Evolutionary conservation across 164 flowering plant species (phyloP).

Genomic region (Warburgia ugandensis): DNA sequence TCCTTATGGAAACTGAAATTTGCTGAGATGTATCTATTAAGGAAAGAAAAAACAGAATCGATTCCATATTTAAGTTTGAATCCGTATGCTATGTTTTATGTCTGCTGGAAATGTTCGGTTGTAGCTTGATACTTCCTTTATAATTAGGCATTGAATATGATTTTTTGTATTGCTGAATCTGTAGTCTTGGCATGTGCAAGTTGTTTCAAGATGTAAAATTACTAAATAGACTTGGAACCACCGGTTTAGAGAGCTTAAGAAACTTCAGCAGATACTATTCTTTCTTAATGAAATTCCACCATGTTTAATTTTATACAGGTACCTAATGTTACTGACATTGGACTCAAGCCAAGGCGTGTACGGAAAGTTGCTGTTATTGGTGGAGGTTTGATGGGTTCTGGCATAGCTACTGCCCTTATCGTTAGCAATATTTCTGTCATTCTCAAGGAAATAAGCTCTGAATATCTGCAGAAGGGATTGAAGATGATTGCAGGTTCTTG

Average conservation of each 20-base stretch:
- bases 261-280: background rate
- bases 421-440: slow-evolving; percentile 57
- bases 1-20: too few species aligned
- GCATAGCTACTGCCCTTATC: slow-evolving; percentile 86
- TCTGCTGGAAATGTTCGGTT: background rate
- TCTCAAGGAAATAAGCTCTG: slow-evolving; percentile 80
- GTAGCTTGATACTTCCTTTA: background rate
- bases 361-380: slow-evolving; percentile 93
- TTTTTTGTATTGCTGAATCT: background rate
- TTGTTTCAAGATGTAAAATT: too few species aligned
- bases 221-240: too few species aligned
- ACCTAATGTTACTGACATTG: slow-evolving; percentile 77
- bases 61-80: too few species aligned
- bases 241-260: background rate
- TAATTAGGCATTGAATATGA: background rate
- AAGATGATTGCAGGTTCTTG: slow-evolving; percentile 64
- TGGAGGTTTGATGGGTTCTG: slow-evolving; percentile 98
- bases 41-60: too few species aligned
- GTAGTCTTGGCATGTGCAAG: too few species aligned
- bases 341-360: slow-evolving; percentile 71
- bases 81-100: too few species aligned
- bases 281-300: background rate
- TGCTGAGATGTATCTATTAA: too few species aligned
- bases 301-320: slow-evolving; percentile 35
- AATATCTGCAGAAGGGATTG: slow-evolving; percentile 69